phyloP scores from a whole-genome alignment of 768 basidiomycete species.

The Termitomyces heimii region DNA sequence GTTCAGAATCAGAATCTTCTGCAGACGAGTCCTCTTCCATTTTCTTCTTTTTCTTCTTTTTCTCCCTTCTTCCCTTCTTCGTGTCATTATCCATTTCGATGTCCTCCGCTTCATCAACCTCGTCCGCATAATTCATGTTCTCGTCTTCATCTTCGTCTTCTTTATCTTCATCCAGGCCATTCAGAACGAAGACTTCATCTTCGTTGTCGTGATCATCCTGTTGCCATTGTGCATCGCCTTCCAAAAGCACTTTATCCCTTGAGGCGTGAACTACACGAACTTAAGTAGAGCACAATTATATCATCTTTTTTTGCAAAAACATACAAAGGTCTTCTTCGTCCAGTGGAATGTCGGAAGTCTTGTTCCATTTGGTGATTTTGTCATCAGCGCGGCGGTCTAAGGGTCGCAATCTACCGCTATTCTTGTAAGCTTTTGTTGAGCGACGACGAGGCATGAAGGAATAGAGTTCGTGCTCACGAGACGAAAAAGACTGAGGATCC shows the following conservation, averaged over 20 bases:
- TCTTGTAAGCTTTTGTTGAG: conserved; percentile 27
- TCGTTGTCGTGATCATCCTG: conserved; percentile 56
- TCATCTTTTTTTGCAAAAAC: conserved; percentile 19
- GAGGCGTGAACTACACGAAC: conserved; percentile 56
- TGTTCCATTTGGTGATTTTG: conserved; percentile 64
- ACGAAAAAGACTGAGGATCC: not conserved
- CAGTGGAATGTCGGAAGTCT: conserved; percentile 57
- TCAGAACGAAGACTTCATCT: conserved; percentile 78
- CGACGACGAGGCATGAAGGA: conserved; percentile 43
- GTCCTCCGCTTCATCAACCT: conserved; percentile 19
- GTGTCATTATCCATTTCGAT: conserved; percentile 14
- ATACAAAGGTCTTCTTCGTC: conserved; percentile 79
- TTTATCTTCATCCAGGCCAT: conserved; percentile 48
- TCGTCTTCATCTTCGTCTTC: conserved; percentile 30
- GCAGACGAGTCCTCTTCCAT: conserved; percentile 16
- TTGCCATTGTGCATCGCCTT: conserved; percentile 38
- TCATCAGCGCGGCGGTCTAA: conserved; percentile 45
- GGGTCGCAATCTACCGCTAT: conserved; percentile 36
- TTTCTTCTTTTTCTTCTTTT: conserved; percentile 16
- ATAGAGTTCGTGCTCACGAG: not conserved
- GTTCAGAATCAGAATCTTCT: conserved; percentile 33
- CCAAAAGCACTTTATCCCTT: conserved; percentile 72
- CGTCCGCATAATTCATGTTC: conserved; percentile 30
- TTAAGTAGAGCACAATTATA: conserved; percentile 1
- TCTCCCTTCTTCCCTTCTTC: conserved; percentile 14